Percentiles rank a stretch among this genome's conserved stretches.
phyloP scores from a whole-genome alignment of 352 stramenopile species.

The Bremia lactucae region DNA sequence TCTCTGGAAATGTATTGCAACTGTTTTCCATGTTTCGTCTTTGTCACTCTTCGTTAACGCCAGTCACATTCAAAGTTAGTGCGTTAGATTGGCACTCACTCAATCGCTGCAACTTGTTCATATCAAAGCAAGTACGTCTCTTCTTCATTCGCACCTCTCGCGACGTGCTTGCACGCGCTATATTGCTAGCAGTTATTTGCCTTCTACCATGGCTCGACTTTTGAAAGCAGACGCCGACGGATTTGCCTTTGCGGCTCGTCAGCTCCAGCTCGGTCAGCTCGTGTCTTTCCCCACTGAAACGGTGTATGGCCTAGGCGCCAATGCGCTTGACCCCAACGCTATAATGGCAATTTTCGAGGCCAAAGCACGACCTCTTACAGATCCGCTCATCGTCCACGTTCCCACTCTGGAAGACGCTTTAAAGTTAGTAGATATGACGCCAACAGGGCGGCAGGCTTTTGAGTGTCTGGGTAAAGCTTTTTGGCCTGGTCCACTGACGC shows the following conservation, averaged over 20 bases:
- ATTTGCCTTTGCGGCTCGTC: slow-evolving; percentile 39
- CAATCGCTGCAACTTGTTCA: slow-evolving; percentile 3
- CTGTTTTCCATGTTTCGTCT: too few species aligned
- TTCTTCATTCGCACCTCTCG: slow-evolving; percentile 1
- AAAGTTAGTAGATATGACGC: slow-evolving; percentile 80
- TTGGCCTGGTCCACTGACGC: slow-evolving; percentile 96
- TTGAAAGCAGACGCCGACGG: slow-evolving; percentile 35
- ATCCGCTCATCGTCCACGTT: slow-evolving; percentile 98
- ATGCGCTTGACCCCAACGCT: slow-evolving; percentile 89
- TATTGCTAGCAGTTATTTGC: slow-evolving; percentile 3
- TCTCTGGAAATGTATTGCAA: too few species aligned
- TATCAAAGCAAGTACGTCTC: slow-evolving; percentile 11
- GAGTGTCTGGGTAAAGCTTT: slow-evolving; percentile 82
- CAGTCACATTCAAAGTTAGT: too few species aligned
- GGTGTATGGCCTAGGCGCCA: slow-evolving; percentile 97
- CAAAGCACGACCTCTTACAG: slow-evolving; percentile 91
- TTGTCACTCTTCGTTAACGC: too few species aligned
- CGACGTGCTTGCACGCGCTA: slow-evolving; percentile 7
- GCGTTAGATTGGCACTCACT: too few species aligned
- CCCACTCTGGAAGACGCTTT: slow-evolving; percentile 73
- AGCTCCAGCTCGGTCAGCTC: slow-evolving; percentile 66
- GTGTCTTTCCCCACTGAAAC: slow-evolving; percentile 98
- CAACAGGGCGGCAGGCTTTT: slow-evolving; percentile 61
- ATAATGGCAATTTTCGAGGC: slow-evolving; percentile 94
- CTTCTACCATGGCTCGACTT: slow-evolving; percentile 31